phyloP scores from a whole-genome alignment of 202 grass and related monocot genomes.

The Brachypodium distachyon region DNA sequence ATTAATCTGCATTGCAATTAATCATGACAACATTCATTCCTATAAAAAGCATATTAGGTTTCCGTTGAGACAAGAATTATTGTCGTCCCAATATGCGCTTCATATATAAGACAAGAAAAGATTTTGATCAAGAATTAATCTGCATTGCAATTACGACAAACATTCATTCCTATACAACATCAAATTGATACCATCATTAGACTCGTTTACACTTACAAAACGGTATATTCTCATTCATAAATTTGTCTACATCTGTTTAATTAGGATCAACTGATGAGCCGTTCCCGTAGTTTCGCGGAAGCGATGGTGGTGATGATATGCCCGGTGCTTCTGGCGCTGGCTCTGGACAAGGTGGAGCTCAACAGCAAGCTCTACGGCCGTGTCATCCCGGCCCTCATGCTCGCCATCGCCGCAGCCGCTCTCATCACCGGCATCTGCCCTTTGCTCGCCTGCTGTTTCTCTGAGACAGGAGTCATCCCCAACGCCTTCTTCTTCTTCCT shows the following conservation, averaged over 20 bases:
- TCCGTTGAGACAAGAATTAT: no score
- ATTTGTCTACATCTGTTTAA: neutral
- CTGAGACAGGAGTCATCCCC: neutral
- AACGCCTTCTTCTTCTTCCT: neutral
- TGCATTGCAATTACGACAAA: no score
- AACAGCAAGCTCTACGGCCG: neutral
- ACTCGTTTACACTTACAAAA: neutral
- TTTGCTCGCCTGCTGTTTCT: neutral
- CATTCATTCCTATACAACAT: no score
- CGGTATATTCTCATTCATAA: neutral
- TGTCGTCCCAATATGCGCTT: no score
- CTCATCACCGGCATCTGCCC: neutral
- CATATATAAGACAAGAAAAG: no score
- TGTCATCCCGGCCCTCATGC: neutral
- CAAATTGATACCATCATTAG: neutral
- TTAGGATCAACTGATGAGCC: neutral
- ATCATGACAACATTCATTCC: no score
- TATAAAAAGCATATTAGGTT: no score
- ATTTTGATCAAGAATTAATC: no score
- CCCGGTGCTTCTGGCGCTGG: conserved; percentile 10
- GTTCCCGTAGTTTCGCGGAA: neutral
- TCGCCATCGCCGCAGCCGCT: neutral
- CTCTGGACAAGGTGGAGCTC: neutral
- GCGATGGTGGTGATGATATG: conserved; percentile 8
- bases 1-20: no score